A percentile compares a stretch with the other conserved stretches of the same genome.
phyloP scores from a whole-genome alignment of 768 basidiomycete species.

The Mrakia frigida region DNA sequence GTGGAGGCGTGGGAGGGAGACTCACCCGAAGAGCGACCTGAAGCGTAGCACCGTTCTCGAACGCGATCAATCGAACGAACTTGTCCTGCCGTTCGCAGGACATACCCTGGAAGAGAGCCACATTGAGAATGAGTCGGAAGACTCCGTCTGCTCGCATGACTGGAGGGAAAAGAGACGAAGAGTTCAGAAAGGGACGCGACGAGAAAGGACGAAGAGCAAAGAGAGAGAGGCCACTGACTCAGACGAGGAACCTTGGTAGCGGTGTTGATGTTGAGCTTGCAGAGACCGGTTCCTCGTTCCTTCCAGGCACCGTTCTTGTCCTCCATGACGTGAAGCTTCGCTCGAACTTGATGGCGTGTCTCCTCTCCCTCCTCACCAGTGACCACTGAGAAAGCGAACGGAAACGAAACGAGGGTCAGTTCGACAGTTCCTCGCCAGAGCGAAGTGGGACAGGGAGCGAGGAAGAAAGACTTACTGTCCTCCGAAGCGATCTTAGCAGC shows the following conservation, averaged over 20 bases:
- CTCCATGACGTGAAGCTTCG: constrained; percentile 45
- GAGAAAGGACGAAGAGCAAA: background rate
- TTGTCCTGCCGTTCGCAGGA: constrained; percentile 35
- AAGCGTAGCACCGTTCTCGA: constrained; percentile 18
- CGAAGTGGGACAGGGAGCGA: too few species aligned
- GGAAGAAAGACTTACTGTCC: constrained; percentile 40
- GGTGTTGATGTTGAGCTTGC: constrained; percentile 43
- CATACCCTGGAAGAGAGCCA: constrained; percentile 44
- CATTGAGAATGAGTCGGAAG: constrained; percentile 46
- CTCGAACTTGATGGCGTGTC: constrained; percentile 43
- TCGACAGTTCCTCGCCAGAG: background rate
- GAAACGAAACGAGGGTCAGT: background rate
- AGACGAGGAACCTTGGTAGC: constrained; percentile 42
- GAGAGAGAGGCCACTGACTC: constrained; percentile 36
- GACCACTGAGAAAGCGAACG: constrained; percentile 35
- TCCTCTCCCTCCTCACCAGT: constrained; percentile 48
- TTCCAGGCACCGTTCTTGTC: constrained; percentile 41
- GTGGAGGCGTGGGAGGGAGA: background rate
- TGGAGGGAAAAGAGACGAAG: constrained; percentile 24
- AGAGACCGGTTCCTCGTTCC: constrained; percentile 45
- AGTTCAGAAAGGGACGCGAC: background rate
- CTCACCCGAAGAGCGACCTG: constrained; percentile 27
- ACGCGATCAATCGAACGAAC: constrained; percentile 30
- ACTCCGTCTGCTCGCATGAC: constrained; percentile 49
- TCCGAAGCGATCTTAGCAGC: constrained; percentile 35